Base-by-base conservation (phyloP, 2,329 filamentous ascomycete genomes). In the Fusarium phyllophilum region DNA sequence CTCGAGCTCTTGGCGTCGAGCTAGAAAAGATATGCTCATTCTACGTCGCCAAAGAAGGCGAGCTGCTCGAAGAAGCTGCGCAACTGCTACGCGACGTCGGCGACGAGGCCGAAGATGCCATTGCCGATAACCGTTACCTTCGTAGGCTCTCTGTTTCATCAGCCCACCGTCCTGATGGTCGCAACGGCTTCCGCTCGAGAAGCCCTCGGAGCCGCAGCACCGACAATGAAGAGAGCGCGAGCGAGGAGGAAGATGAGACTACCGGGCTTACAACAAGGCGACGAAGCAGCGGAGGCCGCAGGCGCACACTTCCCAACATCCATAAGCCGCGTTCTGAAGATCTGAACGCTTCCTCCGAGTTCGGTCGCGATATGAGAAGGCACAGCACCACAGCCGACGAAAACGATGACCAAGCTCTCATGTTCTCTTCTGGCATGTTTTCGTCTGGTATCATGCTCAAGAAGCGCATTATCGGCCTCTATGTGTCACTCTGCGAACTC, bases 11-110 rank as follows among this genome's bases (percentile, higher is more conserved):
- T 24, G 94, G 97, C 79, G 89, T 93, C 46, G 96, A 99, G 82
- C 85, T 99, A 57, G 95, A 98, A 79, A 98, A 98, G 86, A 94
- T 99, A 70, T 93, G 90, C 78, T 93, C 92, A 1, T 99, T 99
- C 82, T 98, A 96, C 83, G 89, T 91, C 71, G 84, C 94, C 70
- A 99, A 99, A 83, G 95, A 99, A 83, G 87, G 90, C 31, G 96
- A 98, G 81, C 91, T 99, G 20, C 90, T 93, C 68, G 91, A 92
- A 59, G 96, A 98, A 81, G 90, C 96, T 14, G 90, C 92, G 54
- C 89, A 92, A 41, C 85, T 98, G n/a, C 83, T 96, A 62, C 87
- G 87, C 55, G 96, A 98, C 78, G 89, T 94, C 46, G 89, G 90
- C 61, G 85, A 95, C 68, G 87, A 88, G 22, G 90, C 91, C 62